These are phyloP conservation scores for Tetrapisispora phaffii DNA, from an alignment of 805 yeast genomes.

Conservation along the genomic window DNA sequence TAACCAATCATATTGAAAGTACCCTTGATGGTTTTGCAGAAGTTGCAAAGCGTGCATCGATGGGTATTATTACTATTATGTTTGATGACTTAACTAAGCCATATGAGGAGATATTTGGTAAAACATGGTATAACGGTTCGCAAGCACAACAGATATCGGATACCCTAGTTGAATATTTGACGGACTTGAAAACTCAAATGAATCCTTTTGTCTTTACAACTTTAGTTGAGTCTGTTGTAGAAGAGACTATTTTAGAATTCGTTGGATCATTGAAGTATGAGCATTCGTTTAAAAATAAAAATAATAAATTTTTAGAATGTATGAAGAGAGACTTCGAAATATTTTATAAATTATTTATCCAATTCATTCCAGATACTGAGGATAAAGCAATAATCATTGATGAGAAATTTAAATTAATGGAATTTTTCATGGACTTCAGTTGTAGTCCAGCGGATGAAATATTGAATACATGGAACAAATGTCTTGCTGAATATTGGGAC, in stretches of 20 bases:
- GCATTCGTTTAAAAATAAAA: slow-evolving; percentile 34
- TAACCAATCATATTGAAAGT: slow-evolving; percentile 46
- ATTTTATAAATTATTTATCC: slow-evolving; percentile 44
- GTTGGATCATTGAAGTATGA: slow-evolving; percentile 37
- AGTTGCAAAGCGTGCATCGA: slow-evolving; percentile 56
- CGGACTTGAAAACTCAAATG: slow-evolving; percentile 48
- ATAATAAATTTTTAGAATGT: slow-evolving; percentile 38
- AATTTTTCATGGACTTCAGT: slow-evolving; percentile 48
- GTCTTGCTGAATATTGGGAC: slow-evolving; percentile 60
- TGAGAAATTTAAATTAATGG: slow-evolving; percentile 48
- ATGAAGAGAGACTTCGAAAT: slow-evolving; percentile 53
- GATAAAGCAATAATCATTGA: slow-evolving; percentile 32
- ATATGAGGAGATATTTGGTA: slow-evolving; percentile 51
- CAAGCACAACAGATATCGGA: slow-evolving; percentile 55
- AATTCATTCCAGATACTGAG: slow-evolving; percentile 32
- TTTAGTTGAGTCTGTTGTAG: slow-evolving; percentile 43
- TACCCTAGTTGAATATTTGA: slow-evolving; percentile 66
- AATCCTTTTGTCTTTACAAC: slow-evolving; percentile 46
- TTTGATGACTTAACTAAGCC: slow-evolving; percentile 63
- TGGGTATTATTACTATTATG: slow-evolving; percentile 47
- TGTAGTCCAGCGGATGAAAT: slow-evolving; percentile 40
- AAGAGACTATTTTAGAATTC: slow-evolving; percentile 42
- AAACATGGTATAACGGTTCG: slow-evolving; percentile 55
- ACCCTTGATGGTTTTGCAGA: slow-evolving; percentile 75
- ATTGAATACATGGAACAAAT: slow-evolving; percentile 47